Percentiles rank a stretch among this genome's conserved stretches.
phyloP scores from a whole-genome alignment of 169 alveolate genomes.

The Plasmodium gallinaceum region DNA sequence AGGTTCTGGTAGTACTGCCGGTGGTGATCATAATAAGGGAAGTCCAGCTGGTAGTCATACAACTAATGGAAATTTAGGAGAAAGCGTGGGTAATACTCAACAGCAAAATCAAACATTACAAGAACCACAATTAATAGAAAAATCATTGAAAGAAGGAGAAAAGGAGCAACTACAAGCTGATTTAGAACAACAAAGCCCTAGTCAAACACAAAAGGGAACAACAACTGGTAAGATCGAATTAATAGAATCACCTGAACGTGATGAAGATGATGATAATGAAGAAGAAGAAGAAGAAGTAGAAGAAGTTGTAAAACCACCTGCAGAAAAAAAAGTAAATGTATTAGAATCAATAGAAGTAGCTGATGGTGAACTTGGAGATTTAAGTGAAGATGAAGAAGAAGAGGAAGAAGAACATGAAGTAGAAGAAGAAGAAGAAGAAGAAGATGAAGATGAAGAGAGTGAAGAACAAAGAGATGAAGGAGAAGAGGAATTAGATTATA shows the following conservation, averaged over 20 bases:
- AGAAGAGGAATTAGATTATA: neutral
- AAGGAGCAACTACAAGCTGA: no score
- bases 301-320: neutral
- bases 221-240: neutral
- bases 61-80: no score
- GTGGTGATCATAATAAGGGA: no score
- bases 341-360: slow-evolving; percentile 5
- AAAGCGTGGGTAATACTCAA: no score
- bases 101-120: no score
- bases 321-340: slow-evolving; percentile 1
- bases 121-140: no score
- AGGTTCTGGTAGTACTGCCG: no score
- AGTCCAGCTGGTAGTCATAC: no score
- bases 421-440: no score
- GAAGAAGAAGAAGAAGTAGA: slow-evolving; percentile 13
- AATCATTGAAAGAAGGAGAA: no score
- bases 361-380: neutral
- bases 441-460: neutral
- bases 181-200: no score
- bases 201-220: neutral
- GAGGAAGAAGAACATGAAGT: neutral
- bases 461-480: neutral
- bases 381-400: neutral
- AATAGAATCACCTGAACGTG: neutral
- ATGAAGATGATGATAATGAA: neutral